These are phyloP conservation scores for Murraya koenigii DNA, from an alignment of 345 rosid genomes.

Conservation along the genomic window DNA sequence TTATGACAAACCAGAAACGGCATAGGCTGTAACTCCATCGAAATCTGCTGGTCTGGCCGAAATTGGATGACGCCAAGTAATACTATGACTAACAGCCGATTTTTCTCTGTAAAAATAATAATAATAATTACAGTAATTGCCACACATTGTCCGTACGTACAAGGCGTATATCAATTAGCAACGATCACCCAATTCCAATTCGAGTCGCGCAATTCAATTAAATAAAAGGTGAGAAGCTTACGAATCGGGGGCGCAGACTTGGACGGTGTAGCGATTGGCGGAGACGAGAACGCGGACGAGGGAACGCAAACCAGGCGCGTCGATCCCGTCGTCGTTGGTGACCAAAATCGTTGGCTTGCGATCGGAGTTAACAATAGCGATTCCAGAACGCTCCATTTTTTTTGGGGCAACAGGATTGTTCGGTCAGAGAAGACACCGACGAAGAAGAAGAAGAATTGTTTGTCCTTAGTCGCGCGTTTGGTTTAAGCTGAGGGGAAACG, in stretches of 20 bases:
- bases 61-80: slow-evolving; percentile 78
- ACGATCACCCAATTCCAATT: not conserved
- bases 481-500: not conserved
- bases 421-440: no score
- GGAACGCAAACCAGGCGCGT: slow-evolving; percentile 74
- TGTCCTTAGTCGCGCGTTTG: not conserved
- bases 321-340: slow-evolving; percentile 96
- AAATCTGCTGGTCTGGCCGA: slow-evolving; percentile 51
- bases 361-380: slow-evolving; percentile 12
- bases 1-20: slow-evolving; percentile 58
- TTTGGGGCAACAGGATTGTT: not conserved
- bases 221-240: slow-evolving; percentile 18
- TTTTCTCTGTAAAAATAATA: slow-evolving; percentile 49
- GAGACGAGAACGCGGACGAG: slow-evolving; percentile 74
- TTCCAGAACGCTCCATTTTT: slow-evolving; percentile 1
- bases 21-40: slow-evolving; percentile 74
- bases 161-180: not conserved
- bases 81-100: slow-evolving; percentile 79
- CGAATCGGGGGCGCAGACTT: slow-evolving; percentile 93
- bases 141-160: not conserved
- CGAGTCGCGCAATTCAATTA: not conserved
- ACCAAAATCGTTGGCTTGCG: slow-evolving; percentile 54
- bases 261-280: slow-evolving; percentile 53
- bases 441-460: no score
- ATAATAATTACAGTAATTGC: not conserved